Base-by-base conservation (phyloP, 805 yeast genomes). In the Saccharomyces cerevisiae region DNA sequence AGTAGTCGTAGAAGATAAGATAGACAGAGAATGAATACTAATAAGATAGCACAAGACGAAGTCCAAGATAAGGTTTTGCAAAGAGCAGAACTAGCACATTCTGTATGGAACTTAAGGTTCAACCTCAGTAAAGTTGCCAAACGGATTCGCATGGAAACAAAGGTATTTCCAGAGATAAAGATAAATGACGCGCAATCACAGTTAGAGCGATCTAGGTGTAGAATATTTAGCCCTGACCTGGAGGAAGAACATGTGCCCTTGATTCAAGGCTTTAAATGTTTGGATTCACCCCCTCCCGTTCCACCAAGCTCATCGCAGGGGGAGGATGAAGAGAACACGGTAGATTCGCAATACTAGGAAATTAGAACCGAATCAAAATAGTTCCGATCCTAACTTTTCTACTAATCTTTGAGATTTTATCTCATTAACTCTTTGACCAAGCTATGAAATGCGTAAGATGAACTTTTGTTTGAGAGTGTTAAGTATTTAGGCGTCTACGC, bases 61-160 rank as follows among this genome's bases (percentile, higher is more conserved):
- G 53, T 46, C 22, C 48, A 55, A 30, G 30, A 60, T 9, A 66
- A 61, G 54, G 68, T 69, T 21, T 58, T 69, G 30, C 64, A 69
- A 52, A 55, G 73, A 52, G 73, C 73, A 46, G 68, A 68, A 53
- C 55, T 69, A 51, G 73, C 73, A 13, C 71, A 67, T 55, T 66
- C 67, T 70, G 61, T 70, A 8, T 60, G 73, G 22, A 66, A 67
- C 51, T 60, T 69, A 57, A 68, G 65, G 57, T 49, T 69, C 48
- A 69, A 67, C 6, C 55, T 69, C 24, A 59, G 68, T 30, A 66
- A 63, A 57, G 70, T 68, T 1, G 17, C 22, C 24, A 36, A 36
- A 36, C 43, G 43, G 9, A 17, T 36, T 21, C 43, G 3, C 22
- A 5, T 2, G 43, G 24, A n/a, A 17, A 22, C 11, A 10, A 17